phyloP scores from a whole-genome alignment of 2,329 filamentous ascomycete species.

The Diplodia sapinea region DNA sequence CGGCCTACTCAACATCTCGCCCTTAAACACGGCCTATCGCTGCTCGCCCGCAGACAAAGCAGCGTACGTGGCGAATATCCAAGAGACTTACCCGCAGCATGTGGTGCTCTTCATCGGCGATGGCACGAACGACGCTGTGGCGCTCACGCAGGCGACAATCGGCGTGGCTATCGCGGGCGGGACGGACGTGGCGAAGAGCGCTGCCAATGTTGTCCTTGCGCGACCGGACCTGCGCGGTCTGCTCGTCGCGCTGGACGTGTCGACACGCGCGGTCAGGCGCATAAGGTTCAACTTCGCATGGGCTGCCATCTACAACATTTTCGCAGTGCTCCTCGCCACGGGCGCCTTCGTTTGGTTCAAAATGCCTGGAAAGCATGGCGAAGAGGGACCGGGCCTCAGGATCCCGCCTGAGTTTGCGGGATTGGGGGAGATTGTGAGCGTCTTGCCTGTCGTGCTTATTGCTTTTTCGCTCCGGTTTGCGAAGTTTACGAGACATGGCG shows the following conservation, averaged over 20 bases:
- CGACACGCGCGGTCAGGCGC: slow-evolving; percentile 47
- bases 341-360: slow-evolving; percentile 66
- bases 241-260: slow-evolving; percentile 63
- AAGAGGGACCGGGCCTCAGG: slow-evolving; percentile 35
- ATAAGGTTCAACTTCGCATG: slow-evolving; percentile 71
- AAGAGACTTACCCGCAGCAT: slow-evolving; percentile 30
- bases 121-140: slow-evolving; percentile 78
- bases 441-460: slow-evolving; percentile 69
- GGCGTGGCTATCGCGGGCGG: slow-evolving; percentile 69
- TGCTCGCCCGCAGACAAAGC: slow-evolving; percentile 62
- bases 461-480: slow-evolving; percentile 57
- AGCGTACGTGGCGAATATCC: slow-evolving; percentile 54
- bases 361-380: not conserved
- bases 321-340: slow-evolving; percentile 69
- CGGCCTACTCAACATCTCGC: slow-evolving; percentile 44
- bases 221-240: slow-evolving; percentile 63
- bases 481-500: not conserved
- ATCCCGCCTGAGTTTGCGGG: slow-evolving; percentile 70
- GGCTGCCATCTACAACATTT: slow-evolving; percentile 72
- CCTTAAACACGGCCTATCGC: slow-evolving; percentile 50
- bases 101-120: slow-evolving; percentile 75
- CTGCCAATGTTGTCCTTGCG: slow-evolving; percentile 73
- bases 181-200: slow-evolving; percentile 69
- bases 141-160: slow-evolving; percentile 72
- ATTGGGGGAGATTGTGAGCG: slow-evolving; percentile 74